phyloP scores from a whole-genome alignment of 1,284 basidiomycete species.

The Ganoderma multipileum region DNA sequence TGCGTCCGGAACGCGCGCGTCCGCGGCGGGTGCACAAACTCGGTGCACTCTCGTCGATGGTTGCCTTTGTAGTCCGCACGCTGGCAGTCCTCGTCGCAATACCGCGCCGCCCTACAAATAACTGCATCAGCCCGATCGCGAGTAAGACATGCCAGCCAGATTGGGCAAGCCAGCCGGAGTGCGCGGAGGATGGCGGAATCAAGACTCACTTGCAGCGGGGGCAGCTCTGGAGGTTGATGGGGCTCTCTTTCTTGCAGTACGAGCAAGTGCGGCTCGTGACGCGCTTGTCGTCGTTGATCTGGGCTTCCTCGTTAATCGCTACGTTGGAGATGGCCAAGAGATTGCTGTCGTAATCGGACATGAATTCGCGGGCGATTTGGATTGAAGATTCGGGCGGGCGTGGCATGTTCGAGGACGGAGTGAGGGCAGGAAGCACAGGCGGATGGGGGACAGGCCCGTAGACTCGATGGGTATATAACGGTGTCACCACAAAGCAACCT shows the following conservation, averaged over 20 bases:
- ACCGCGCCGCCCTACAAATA: slow-evolving; percentile 15
- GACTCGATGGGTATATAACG: not conserved
- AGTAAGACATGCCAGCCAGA: too few relatives aligned
- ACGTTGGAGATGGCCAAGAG: not conserved
- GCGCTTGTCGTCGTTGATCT: slow-evolving; percentile 1
- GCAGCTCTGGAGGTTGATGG: not conserved
- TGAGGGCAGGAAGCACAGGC: not conserved
- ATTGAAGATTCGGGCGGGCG: not conserved
- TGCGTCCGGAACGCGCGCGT: slow-evolving; percentile 19
- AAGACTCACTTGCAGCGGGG: not conserved
- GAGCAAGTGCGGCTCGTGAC: not conserved
- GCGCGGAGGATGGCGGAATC: not conserved
- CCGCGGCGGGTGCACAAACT: slow-evolving; percentile 19
- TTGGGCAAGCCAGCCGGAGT: too few relatives aligned
- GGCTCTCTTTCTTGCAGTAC: not conserved
- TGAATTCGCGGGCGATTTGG: not conserved
- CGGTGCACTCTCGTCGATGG: slow-evolving; percentile 22
- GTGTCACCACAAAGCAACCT: not conserved
- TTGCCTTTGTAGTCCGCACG: slow-evolving; percentile 19
- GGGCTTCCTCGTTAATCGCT: not conserved
- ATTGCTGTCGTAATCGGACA: not conserved
- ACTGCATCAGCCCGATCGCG: too few relatives aligned
- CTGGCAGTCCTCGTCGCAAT: slow-evolving; percentile 24
- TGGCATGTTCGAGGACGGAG: not conserved
- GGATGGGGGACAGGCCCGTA: not conserved